Percentiles rank a stretch among this genome's conserved stretches.
phyloP scores from a whole-genome alignment of 345 rosid species.

The Gynandropsis gynandra region DNA sequence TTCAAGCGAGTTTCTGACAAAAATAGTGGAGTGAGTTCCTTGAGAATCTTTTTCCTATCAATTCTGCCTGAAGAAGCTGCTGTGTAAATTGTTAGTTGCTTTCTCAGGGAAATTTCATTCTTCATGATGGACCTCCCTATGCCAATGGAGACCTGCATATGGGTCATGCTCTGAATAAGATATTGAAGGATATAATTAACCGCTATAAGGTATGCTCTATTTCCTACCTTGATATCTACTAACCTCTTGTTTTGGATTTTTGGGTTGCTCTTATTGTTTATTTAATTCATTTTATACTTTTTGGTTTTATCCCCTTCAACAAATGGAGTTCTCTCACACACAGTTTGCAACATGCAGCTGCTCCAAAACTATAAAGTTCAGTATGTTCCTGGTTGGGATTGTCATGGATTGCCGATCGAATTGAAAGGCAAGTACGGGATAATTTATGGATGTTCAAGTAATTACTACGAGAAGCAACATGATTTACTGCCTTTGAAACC shows the following conservation, averaged over 20 bases:
- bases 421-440: conserved; percentile 65
- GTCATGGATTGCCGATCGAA: conserved; percentile 98
- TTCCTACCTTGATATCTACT: conserved; percentile 10
- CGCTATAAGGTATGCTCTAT: conserved; percentile 64
- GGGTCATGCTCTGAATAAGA: conserved; percentile 97
- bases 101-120: conserved; percentile 69
- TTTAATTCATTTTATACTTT: background rate
- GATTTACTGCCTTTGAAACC: conserved; percentile 11
- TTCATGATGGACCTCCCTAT: conserved; percentile 98
- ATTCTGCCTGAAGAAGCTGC: conserved; percentile 16
- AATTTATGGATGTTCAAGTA: no score
- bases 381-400: conserved; percentile 96
- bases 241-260: background rate
- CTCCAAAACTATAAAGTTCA: conserved; percentile 81
- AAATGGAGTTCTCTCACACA: conserved; percentile 13
- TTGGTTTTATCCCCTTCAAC: conserved; percentile 1
- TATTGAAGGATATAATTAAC: conserved; percentile 88
- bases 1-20: conserved; percentile 65
- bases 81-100: conserved; percentile 30
- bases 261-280: background rate
- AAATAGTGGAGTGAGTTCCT: conserved; percentile 64
- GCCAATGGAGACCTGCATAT: conserved; percentile 92
- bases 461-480: no score
- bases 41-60: conserved; percentile 13
- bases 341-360: conserved; percentile 41